phyloP scores from a whole-genome alignment of 2,329 filamentous ascomycete species.

The Ceratocystis papillata region DNA sequence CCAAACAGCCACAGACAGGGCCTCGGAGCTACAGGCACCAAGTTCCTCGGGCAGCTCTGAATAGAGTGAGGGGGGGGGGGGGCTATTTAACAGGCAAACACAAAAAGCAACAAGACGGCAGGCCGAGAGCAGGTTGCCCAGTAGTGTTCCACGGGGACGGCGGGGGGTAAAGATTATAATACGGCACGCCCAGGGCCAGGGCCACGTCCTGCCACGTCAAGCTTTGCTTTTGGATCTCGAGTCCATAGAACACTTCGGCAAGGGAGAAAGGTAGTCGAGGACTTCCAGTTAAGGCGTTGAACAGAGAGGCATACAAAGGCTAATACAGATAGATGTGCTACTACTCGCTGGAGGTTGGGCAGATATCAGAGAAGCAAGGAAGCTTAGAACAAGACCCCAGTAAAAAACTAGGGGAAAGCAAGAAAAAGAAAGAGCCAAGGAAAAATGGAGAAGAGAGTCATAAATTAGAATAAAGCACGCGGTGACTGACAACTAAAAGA shows the following conservation, averaged over 20 bases:
- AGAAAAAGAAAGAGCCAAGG: not conserved
- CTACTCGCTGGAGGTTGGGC: not conserved
- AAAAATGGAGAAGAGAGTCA: not conserved
- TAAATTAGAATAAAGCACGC: not conserved
- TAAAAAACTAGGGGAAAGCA: not conserved
- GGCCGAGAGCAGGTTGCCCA: not conserved
- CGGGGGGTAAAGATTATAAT: not conserved
- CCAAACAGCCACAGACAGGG: not conserved
- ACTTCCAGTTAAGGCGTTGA: not conserved
- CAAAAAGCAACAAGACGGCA: not conserved
- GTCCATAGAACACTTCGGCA: too few relatives aligned
- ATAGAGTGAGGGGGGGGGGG: not conserved
- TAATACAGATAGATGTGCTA: not conserved
- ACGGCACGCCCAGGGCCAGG: not conserved
- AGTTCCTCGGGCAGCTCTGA: not conserved
- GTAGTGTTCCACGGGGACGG: not conserved
- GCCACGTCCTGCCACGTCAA: not conserved
- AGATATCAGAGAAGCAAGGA: constrained; percentile 1
- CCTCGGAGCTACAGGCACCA: not conserved
- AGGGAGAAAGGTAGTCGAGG: not conserved
- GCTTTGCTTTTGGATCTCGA: too few relatives aligned
- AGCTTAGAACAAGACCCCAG: not conserved
- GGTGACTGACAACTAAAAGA: not conserved
- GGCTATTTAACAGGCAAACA: too few relatives aligned
- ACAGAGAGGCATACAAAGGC: not conserved